These are phyloP conservation scores for Pyrrhoderma lamaoense DNA, from an alignment of 1,284 basidiomycete genomes.

Conservation along the genomic window DNA sequence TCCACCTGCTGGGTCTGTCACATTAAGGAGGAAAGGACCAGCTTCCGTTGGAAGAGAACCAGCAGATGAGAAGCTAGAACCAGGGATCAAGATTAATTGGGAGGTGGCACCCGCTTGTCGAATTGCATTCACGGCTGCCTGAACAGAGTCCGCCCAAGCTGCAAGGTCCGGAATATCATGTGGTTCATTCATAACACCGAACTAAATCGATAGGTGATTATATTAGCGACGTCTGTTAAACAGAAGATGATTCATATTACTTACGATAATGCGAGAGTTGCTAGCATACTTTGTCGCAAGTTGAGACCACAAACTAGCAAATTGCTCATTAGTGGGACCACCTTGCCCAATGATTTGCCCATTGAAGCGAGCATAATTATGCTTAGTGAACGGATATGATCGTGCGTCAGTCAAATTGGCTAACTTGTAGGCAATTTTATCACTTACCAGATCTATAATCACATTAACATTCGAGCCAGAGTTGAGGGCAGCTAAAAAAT, in stretches of 20 bases:
- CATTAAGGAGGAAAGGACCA: constrained; percentile 40
- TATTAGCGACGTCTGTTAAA: background rate
- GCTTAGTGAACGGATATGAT: constrained; percentile 18
- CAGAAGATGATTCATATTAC: background rate
- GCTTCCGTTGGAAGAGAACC: constrained; percentile 44
- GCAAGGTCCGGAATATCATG: constrained; percentile 20
- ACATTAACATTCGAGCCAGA: constrained; percentile 24
- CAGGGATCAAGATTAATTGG: constrained; percentile 42
- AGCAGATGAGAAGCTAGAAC: constrained; percentile 38
- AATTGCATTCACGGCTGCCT: constrained; percentile 22
- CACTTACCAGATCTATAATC: constrained; percentile 28
- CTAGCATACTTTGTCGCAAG: constrained; percentile 29
- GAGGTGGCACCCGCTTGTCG: constrained; percentile 27
- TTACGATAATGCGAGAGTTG: constrained; percentile 28
- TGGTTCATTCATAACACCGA: constrained; percentile 23
- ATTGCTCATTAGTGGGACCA: constrained; percentile 27
- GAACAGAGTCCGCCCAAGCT: constrained; percentile 20
- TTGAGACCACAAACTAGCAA: constrained; percentile 29
- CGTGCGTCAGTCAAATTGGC: background rate
- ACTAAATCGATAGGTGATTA: constrained; percentile 9
- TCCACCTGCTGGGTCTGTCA: constrained; percentile 48
- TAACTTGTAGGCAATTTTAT: background rate
- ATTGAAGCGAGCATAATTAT: constrained; percentile 27
- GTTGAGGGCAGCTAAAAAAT: constrained; percentile 21
- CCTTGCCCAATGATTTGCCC: constrained; percentile 28